These are phyloP conservation scores for Emmonsiellopsis sp. DNA, from an alignment of 2,329 filamentous ascomycete species.

Conservation along the genomic window DNA sequence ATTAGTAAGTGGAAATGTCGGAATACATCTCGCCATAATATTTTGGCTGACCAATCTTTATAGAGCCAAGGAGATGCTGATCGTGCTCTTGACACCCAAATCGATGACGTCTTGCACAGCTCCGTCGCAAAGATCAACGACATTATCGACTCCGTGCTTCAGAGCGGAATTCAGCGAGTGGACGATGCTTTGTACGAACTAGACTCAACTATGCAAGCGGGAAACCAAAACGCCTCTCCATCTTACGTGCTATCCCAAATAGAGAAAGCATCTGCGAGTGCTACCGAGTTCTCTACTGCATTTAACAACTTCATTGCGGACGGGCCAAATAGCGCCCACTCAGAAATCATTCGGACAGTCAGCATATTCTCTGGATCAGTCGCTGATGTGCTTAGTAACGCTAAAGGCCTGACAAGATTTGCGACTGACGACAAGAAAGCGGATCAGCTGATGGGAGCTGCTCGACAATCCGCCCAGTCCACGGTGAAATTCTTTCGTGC, in stretches of 20 bases:
- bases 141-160: constrained; percentile 92
- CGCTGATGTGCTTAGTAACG: constrained; percentile 89
- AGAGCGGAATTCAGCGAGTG: constrained; percentile 84
- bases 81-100: constrained; percentile 74
- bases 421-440: constrained; percentile 93
- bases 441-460: constrained; percentile 72
- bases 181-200: constrained; percentile 96
- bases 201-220: constrained; percentile 95
- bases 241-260: constrained; percentile 93
- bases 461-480: constrained; percentile 72
- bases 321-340: constrained; percentile 79
- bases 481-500: constrained; percentile 93
- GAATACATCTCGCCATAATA: neutral
- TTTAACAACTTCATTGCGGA: constrained; percentile 99
- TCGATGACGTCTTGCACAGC: constrained; percentile 77
- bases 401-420: constrained; percentile 86
- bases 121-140: constrained; percentile 92
- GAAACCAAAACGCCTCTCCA: constrained; percentile 94
- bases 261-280: constrained; percentile 87
- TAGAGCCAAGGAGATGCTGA: constrained; percentile 65
- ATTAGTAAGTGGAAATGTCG: constrained; percentile 32
- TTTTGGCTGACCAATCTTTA: neutral
- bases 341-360: constrained; percentile 86
- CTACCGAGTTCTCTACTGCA: constrained; percentile 93
- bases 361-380: constrained; percentile 84